Conservation (phyloP, 768 basidiomycete species). For the Pholiota conissans region DNA sequence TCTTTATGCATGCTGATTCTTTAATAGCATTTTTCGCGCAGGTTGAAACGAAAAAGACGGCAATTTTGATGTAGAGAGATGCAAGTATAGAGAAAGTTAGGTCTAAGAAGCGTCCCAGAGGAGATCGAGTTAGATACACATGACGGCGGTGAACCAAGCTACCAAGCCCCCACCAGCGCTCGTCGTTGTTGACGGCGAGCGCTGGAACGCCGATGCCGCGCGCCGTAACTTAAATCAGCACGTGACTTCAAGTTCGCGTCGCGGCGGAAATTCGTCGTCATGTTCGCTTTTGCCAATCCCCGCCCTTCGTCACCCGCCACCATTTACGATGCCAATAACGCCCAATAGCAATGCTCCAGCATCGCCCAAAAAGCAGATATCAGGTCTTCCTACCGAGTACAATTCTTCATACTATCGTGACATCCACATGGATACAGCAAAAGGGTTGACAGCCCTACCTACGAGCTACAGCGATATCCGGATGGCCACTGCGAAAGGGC, state of each 20-base stretch:
- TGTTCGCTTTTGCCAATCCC: constrained; percentile 7
- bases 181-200: too few relatives aligned
- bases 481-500: constrained; percentile 65
- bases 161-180: too few relatives aligned
- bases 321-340: constrained; percentile 6
- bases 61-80: background rate
- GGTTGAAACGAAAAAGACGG: background rate
- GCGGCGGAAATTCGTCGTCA: background rate
- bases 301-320: background rate
- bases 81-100: background rate
- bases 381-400: constrained; percentile 26
- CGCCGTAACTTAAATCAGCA: too few relatives aligned
- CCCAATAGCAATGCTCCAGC: constrained; percentile 3
- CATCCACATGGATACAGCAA: constrained; percentile 81
- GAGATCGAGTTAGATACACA: too few relatives aligned
- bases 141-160: background rate
- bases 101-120: too few relatives aligned
- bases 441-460: constrained; percentile 44
- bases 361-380: constrained; percentile 28
- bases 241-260: constrained; percentile 7
- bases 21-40: background rate
- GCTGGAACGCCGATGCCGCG: too few relatives aligned
- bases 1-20: background rate
- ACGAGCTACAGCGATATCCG: constrained; percentile 42
- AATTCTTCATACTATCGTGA: constrained; percentile 42